A percentile compares a stretch with the other conserved stretches of the same genome.
Conservation (phyloP, 176 grass and related monocot genomes). For the Stipa capillata region DNA sequence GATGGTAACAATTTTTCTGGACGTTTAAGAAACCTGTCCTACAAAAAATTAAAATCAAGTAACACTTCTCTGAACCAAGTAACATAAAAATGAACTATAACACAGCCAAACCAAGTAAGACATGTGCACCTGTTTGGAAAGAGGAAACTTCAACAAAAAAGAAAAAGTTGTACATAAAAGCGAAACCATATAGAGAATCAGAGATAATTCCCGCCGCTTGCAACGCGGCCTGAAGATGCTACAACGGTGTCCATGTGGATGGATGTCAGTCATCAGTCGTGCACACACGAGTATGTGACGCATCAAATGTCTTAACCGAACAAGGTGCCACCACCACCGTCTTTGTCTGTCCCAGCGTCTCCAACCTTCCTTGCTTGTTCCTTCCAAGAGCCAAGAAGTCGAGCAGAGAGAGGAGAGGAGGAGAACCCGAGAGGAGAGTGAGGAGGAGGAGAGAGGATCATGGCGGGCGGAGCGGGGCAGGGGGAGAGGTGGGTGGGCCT, state of each 20-base stretch:
- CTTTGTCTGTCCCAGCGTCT: not conserved
- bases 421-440: not conserved
- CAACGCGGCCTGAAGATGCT: no score
- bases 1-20: no score
- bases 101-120: no score
- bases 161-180: no score
- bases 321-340: not conserved
- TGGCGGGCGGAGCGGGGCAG: constrained; percentile 15
- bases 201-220: no score
- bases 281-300: not conserved
- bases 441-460: not conserved
- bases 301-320: not conserved
- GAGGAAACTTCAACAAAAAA: no score
- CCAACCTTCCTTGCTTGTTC: not conserved
- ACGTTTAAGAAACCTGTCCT: no score
- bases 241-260: not conserved
- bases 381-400: not conserved
- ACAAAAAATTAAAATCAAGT: no score
- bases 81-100: no score
- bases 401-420: not conserved
- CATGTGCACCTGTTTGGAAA: no score
- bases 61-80: no score
- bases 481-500: constrained; percentile 47
- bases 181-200: no score
- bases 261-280: not conserved